A percentile compares a stretch with the other conserved stretches of the same genome.
phyloP scores from a whole-genome alignment of 164 flowering plant species.

The Stephania yunnanensis region DNA sequence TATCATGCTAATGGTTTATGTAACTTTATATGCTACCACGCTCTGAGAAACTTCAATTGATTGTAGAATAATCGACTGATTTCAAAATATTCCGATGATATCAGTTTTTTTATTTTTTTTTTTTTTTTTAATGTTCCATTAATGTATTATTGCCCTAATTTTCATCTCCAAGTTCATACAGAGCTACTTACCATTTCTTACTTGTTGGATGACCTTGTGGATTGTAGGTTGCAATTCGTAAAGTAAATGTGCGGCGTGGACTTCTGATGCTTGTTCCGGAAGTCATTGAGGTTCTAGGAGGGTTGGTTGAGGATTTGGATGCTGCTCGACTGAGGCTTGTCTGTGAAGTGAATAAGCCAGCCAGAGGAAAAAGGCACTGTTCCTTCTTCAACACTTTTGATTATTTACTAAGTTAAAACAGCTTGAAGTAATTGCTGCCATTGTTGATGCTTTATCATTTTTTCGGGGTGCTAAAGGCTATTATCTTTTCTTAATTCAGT shows the following conservation, averaged over 20 bases:
- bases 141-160: background rate
- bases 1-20: no score
- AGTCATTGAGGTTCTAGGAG: constrained; percentile 74
- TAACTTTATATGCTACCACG: no score
- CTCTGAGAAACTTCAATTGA: no score
- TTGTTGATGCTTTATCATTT: background rate
- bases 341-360: constrained; percentile 84
- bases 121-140: background rate
- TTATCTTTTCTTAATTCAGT: background rate
- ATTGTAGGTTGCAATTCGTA: constrained; percentile 61
- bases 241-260: constrained; percentile 77
- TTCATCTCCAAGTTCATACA: background rate
- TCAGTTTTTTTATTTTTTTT: no score
- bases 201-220: background rate
- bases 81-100: no score
- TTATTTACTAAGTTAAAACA: background rate
- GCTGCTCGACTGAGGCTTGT: constrained; percentile 74
- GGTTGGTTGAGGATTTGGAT: constrained; percentile 68
- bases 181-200: no score
- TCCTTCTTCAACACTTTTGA: background rate
- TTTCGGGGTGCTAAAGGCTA: background rate
- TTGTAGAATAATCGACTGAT: no score
- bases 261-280: constrained; percentile 88
- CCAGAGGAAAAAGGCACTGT: constrained; percentile 71
- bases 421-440: background rate